A percentile compares a stretch with the other conserved stretches of the same genome.
Evolutionary conservation across 2,329 filamentous ascomycete genomes (phyloP).

Genomic region (Diplodia scrobiculata): DNA sequence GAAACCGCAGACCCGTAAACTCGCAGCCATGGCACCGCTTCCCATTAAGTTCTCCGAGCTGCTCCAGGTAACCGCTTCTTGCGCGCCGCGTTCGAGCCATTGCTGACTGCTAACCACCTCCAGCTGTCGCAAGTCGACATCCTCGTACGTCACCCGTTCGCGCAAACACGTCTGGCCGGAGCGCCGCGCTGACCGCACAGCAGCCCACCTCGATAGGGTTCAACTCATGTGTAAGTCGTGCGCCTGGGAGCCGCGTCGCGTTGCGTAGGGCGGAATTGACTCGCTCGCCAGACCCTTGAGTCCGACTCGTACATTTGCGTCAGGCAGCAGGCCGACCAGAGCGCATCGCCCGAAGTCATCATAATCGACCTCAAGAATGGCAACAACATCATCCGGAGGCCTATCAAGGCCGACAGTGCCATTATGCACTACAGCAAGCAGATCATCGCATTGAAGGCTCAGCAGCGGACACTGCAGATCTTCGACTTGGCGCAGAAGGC

Average conservation of each 20-base stretch:
- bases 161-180: conserved; percentile 28
- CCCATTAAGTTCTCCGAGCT: conserved; percentile 94
- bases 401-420: conserved; percentile 98
- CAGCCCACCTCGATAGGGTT: conserved; percentile 76
- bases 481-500: conserved; percentile 91
- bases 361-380: conserved; percentile 97
- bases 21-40: conserved; percentile 65
- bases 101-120: conserved; percentile 39
- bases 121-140: conserved; percentile 54
- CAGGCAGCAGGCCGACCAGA: conserved; percentile 77
- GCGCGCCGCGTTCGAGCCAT: conserved; percentile 16
- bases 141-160: conserved; percentile 45
- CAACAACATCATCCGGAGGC: conserved; percentile 90
- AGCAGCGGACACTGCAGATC: conserved; percentile 92
- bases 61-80: conserved; percentile 64
- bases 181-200: conserved; percentile 36
- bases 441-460: conserved; percentile 94
- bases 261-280: conserved; percentile 31
- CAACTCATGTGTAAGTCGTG: conserved; percentile 74
- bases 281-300: conserved; percentile 76
- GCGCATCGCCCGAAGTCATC: conserved; percentile 86
- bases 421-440: conserved; percentile 99
- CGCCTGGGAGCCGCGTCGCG: background rate
- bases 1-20: conserved; percentile 34
- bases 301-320: conserved; percentile 96